A percentile compares a stretch with the other conserved stretches of the same genome.
Conservation (phyloP, 163 green algal genomes). For the Chlamydomonas reinhardtii region DNA sequence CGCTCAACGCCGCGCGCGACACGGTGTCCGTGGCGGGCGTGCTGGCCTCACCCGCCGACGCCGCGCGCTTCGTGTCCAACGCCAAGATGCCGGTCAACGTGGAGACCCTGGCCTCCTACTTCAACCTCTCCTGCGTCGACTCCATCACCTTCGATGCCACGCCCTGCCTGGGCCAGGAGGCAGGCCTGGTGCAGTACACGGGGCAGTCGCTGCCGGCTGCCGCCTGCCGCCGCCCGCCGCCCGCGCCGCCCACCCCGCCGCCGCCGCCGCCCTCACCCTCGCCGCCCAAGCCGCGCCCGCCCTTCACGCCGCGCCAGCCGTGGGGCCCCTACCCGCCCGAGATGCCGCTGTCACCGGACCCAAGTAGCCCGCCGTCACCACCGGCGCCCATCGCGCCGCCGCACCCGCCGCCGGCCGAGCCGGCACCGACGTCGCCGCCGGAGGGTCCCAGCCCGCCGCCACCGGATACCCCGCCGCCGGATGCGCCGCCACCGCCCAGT, state of each 20-base stretch:
- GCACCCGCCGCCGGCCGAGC: too few relatives aligned
- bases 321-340: too few relatives aligned
- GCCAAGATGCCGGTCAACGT: constrained; percentile 2
- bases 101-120: constrained; percentile 22
- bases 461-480: not conserved
- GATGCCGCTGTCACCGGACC: not conserved
- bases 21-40: not conserved
- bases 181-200: not conserved
- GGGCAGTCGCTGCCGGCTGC: not conserved
- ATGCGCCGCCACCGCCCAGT: not conserved
- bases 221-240: constrained; percentile 11
- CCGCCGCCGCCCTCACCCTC: not conserved
- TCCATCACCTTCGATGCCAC: not conserved
- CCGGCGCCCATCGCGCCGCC: too few relatives aligned
- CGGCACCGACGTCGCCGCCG: too few relatives aligned
- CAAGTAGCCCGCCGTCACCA: not conserved
- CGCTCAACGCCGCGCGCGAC: not conserved
- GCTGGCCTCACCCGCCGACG: not conserved
- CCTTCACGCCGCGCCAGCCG: too few relatives aligned
- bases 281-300: not conserved
- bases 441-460: too few relatives aligned
- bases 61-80: not conserved
- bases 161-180: constrained; percentile 1
- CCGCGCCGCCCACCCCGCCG: not conserved
- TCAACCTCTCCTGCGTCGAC: constrained; percentile 35